Percentiles rank a stretch among this genome's conserved stretches.
Evolutionary conservation across 805 yeast genomes (phyloP).

Genomic region (Cyberlindnera amylophila): DNA sequence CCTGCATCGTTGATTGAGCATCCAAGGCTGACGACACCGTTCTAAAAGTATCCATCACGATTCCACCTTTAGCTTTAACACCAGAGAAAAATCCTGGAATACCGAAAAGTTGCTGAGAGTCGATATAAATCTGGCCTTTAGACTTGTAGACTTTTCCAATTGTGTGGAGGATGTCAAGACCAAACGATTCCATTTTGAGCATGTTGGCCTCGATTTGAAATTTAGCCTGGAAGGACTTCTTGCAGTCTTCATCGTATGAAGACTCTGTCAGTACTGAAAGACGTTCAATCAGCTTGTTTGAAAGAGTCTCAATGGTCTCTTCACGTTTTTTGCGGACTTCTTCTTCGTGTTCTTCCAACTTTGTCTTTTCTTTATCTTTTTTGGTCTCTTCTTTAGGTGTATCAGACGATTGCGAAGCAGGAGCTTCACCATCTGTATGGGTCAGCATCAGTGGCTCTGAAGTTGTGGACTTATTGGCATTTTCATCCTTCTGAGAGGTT

Average conservation of each 20-base stretch:
- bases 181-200: constrained; percentile 78
- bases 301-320: constrained; percentile 59
- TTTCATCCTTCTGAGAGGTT: neutral
- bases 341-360: constrained; percentile 64
- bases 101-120: constrained; percentile 60
- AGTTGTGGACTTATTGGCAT: neutral
- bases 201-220: constrained; percentile 79
- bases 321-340: constrained; percentile 66
- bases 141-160: constrained; percentile 66
- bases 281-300: constrained; percentile 52
- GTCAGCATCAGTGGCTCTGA: constrained; percentile 8
- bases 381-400: constrained; percentile 10
- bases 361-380: constrained; percentile 39
- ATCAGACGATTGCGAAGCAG: neutral
- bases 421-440: constrained; percentile 2
- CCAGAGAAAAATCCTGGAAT: constrained; percentile 72
- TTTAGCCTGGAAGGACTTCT: constrained; percentile 58
- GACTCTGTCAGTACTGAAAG: constrained; percentile 59
- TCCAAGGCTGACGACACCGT: constrained; percentile 72
- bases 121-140: constrained; percentile 61
- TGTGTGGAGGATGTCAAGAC: constrained; percentile 74
- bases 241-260: constrained; percentile 57
- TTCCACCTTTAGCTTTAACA: constrained; percentile 69
- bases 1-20: constrained; percentile 76
- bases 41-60: constrained; percentile 66